These are phyloP conservation scores for Durusdinium trenchii DNA, from an alignment of 73 alveolate species.

Conservation along the genomic window DNA sequence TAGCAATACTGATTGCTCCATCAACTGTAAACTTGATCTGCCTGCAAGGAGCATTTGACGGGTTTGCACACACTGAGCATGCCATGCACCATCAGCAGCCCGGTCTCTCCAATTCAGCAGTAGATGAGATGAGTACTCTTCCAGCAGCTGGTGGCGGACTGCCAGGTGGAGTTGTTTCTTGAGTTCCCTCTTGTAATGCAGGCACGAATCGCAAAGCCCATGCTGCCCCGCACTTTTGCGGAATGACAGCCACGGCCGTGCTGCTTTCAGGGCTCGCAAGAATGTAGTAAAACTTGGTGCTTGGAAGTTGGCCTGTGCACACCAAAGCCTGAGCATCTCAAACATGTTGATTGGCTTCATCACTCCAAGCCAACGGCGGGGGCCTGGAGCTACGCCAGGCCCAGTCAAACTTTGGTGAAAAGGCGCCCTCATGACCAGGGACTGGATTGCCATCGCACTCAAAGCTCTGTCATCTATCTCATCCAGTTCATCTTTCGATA, in stretches of 20 bases:
- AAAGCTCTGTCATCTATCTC: neutral
- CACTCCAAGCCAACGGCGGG: neutral
- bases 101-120: neutral
- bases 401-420: neutral
- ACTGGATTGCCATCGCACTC: neutral
- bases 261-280: neutral
- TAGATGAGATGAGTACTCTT: neutral
- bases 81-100: neutral
- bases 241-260: neutral
- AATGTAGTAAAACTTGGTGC: neutral
- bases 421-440: neutral
- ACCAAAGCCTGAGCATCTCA: neutral
- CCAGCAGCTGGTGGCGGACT: neutral
- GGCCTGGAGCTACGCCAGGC: neutral
- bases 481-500: neutral
- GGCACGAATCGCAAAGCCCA: neutral
- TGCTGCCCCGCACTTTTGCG: neutral
- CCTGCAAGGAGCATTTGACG: neutral
- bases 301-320: neutral
- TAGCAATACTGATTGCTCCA: neutral
- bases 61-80: neutral
- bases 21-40: neutral
- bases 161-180: neutral
- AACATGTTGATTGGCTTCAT: neutral
- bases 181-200: neutral